Conservation (phyloP, 768 basidiomycete species). For the Multifurca ochricompacta region DNA sequence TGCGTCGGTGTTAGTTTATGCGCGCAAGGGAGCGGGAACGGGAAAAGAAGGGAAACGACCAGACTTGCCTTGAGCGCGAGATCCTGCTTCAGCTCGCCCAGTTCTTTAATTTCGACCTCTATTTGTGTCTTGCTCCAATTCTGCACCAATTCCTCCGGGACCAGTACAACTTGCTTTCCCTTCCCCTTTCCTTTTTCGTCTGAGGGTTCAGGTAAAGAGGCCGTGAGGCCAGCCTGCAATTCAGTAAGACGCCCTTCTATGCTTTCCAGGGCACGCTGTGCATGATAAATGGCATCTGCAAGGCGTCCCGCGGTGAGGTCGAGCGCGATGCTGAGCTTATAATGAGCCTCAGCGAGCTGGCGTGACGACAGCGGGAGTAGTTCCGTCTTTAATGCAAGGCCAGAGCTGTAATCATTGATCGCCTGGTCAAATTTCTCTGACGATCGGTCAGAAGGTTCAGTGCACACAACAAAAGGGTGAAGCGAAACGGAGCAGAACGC, state of each 20-base stretch:
- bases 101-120: constrained; percentile 72
- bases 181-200: constrained; percentile 70
- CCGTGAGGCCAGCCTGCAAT: constrained; percentile 40
- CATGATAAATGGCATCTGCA: constrained; percentile 73
- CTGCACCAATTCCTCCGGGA: constrained; percentile 47
- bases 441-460: neutral
- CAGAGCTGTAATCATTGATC: constrained; percentile 76
- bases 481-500: constrained; percentile 22
- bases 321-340: constrained; percentile 88
- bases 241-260: constrained; percentile 63
- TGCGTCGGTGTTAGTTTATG: neutral
- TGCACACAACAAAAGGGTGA: neutral
- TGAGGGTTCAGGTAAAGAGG: constrained; percentile 20
- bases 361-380: constrained; percentile 84
- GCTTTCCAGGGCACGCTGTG: constrained; percentile 70
- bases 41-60: too few species aligned
- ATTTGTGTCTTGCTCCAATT: constrained; percentile 69
- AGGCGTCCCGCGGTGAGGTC: constrained; percentile 84
- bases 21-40: neutral
- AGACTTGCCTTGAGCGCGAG: constrained; percentile 63
- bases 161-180: constrained; percentile 28
- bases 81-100: constrained; percentile 69
- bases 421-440: constrained; percentile 96
- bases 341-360: constrained; percentile 90
- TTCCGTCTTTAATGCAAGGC: constrained; percentile 61